Evolutionary conservation across 2,329 filamentous ascomycete species (phyloP).

Genomic region (Venturia nashicola): DNA sequence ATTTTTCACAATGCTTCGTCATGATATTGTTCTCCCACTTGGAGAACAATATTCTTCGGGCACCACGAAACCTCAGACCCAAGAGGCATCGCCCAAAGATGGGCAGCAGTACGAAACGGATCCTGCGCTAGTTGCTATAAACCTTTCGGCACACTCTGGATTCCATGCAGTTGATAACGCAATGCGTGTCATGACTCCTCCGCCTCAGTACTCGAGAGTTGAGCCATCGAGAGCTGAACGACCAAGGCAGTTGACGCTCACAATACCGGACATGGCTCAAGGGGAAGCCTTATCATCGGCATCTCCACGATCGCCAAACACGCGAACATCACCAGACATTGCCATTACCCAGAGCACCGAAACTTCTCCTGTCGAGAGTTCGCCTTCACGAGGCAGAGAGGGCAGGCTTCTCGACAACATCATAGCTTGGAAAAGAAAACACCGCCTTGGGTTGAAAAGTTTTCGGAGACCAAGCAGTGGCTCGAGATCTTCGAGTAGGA

Average conservation of each 20-base stretch:
- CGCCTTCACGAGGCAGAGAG: neutral
- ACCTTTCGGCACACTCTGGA: slow-evolving; percentile 1
- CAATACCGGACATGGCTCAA: neutral
- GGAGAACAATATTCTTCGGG: neutral
- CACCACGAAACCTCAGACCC: neutral
- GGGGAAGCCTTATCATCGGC: neutral
- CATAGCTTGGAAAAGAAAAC: neutral
- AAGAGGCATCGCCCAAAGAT: neutral
- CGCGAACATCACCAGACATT: neutral
- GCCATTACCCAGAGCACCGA: neutral
- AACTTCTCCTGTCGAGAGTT: neutral
- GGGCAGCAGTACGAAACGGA: neutral
- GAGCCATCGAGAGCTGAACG: neutral
- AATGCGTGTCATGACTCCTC: slow-evolving; percentile 1
- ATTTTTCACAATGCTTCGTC: neutral
- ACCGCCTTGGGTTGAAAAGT: neutral
- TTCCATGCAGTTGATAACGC: neutral
- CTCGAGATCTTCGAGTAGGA: neutral
- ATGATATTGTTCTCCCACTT: neutral
- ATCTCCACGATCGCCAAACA: neutral
- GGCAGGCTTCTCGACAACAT: neutral
- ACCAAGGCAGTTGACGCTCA: neutral
- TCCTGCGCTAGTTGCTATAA: neutral
- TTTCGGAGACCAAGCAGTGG: neutral
- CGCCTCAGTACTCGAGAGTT: slow-evolving; percentile 4